Evolutionary conservation across 148 eudicot genomes (phyloP).

Genomic region (Arctostaphylos glauca): DNA sequence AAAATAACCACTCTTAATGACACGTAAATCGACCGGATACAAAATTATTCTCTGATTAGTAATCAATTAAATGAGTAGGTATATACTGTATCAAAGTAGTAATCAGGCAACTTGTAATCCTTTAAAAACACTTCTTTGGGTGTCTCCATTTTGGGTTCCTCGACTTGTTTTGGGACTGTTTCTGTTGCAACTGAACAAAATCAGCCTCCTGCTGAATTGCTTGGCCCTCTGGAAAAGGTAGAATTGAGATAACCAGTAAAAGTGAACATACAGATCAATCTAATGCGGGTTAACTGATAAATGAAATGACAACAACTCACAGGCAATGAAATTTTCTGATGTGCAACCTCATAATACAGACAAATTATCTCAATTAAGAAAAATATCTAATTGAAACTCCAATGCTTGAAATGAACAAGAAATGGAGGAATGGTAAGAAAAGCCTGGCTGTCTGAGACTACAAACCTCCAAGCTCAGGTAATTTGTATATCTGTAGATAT

Average conservation of each 20-base stretch:
- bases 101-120: constrained; percentile 93
- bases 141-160: constrained; percentile 71
- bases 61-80: background rate
- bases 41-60: background rate
- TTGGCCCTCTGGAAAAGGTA: constrained; percentile 38
- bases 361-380: constrained; percentile 10
- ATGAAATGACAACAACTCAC: constrained; percentile 32
- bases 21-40: background rate
- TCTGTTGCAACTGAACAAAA: constrained; percentile 88
- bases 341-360: constrained; percentile 38
- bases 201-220: constrained; percentile 43
- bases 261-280: constrained; percentile 5
- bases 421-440: background rate
- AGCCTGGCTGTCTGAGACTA: background rate
- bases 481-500: constrained; percentile 36
- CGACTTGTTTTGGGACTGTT: constrained; percentile 49
- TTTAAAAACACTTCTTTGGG: constrained; percentile 90
- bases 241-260: constrained; percentile 3
- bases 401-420: background rate
- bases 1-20: background rate
- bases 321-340: constrained; percentile 33
- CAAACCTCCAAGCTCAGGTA: constrained; percentile 54
- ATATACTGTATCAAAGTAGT: constrained; percentile 76
- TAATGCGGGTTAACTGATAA: background rate
- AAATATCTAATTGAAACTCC: background rate